These are phyloP conservation scores for Calonectria naviculata DNA, from an alignment of 2,329 filamentous ascomycete genomes.

Conservation along the genomic window DNA sequence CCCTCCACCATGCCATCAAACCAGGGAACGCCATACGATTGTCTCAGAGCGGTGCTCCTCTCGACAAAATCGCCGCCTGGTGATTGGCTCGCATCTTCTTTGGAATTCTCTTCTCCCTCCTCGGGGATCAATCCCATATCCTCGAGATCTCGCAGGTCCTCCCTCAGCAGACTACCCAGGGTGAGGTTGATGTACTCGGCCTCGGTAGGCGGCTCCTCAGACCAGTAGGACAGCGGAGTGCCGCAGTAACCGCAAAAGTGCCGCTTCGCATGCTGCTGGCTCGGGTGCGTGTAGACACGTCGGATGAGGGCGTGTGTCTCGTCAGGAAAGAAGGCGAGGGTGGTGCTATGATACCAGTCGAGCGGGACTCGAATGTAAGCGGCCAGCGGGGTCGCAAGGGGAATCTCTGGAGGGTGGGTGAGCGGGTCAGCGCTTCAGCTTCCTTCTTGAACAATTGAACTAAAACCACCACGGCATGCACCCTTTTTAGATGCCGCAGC, in stretches of 20 bases:
- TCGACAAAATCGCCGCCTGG: conserved; percentile 28
- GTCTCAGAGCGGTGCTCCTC: conserved; percentile 49
- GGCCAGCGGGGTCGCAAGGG: conserved; percentile 78
- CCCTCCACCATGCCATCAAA: conserved; percentile 85
- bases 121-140: conserved; percentile 78
- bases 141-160: conserved; percentile 79
- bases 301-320: conserved; percentile 77
- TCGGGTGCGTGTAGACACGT: conserved; percentile 71
- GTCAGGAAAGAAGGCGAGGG: conserved; percentile 80
- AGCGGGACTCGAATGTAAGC: conserved; percentile 88
- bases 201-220: conserved; percentile 76
- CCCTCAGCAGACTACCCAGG: conserved; percentile 78
- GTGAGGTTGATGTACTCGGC: conserved; percentile 85
- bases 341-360: conserved; percentile 81
- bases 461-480: not conserved
- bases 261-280: conserved; percentile 70
- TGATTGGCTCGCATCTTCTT: conserved; percentile 16
- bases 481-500: not conserved
- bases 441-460: not conserved
- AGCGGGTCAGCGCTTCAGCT: conserved; percentile 15
- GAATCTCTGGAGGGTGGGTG: conserved; percentile 59
- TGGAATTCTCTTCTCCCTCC: conserved; percentile 42
- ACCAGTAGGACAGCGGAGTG: conserved; percentile 87
- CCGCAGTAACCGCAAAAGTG: conserved; percentile 95
- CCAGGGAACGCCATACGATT: conserved; percentile 84